Base-by-base conservation (phyloP, 2,329 filamentous ascomycete genomes). In the Sordariomycetes sp. region DNA sequence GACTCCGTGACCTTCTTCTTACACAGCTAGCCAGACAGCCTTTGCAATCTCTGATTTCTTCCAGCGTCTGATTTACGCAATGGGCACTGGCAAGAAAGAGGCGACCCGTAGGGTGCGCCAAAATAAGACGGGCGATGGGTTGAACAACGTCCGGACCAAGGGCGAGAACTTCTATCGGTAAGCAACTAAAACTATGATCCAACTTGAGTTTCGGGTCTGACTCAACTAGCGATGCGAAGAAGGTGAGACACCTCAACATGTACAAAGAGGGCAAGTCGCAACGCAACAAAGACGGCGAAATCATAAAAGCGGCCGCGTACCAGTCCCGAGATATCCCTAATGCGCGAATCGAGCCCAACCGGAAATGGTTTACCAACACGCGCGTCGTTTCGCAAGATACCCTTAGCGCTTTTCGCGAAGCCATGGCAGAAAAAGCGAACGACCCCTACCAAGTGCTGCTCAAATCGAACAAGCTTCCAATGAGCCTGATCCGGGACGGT, bases 101-200 rank as follows among this genome's bases (percentile, higher is more conserved):
- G 79, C 78, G 44, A 74, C 68, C 58, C 80, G 90, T 64, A 82
- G 83, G 58, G 73, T 72, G 66, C 83, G 87, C 58, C 79, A 95
- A 72, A 86, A 86, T 47, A 90, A 88, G 66, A 75, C 74, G 32
- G 75, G 75, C 46, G 82, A 92, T 76, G 86, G 86, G 57, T 86
- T 94, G 76, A 79, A 66, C 50, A 96, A 96, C 65, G 85, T 96
- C 53, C 86, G 81, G 51, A 71, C 79, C 49, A 98, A 98, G 67
- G 92, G 92, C 64, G 90, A 96, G 71, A 96, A 96, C 69, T 98
- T 96, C 67, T 96, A 96, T 68, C 79, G 85, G 72, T 82, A 66
- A 28, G 8, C 9, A 12, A 19, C 14, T 23, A 18, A 5, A 23
- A 16, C 9, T 11, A 12, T 23, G 18, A 5, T n/a, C 30, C 31